Evolutionary conservation across 192 early-diverging fungal species (phyloP).

Genomic region (Coemansia guatemalensis): DNA sequence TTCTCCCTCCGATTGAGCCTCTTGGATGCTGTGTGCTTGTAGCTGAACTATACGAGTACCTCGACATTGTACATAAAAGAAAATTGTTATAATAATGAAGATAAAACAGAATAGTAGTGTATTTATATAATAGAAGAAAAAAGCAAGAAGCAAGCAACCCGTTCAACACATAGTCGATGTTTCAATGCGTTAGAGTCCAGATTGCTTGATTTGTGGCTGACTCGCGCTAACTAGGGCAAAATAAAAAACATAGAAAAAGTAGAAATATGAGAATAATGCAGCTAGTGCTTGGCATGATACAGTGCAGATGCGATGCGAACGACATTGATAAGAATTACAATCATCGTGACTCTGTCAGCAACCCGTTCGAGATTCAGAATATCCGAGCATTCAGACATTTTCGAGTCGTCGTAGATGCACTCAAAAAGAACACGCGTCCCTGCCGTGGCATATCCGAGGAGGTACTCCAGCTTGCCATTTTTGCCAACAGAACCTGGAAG

Average conservation of each 20-base stretch:
- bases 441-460: constrained; percentile 42
- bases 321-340: constrained; percentile 35
- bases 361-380: constrained; percentile 27
- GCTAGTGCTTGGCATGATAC: constrained; percentile 7
- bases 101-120: too few species aligned
- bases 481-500: constrained; percentile 26
- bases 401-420: constrained; percentile 31
- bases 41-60: too few species aligned
- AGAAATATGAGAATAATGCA: not conserved
- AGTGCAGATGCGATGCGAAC: constrained; percentile 23
- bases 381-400: constrained; percentile 42
- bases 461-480: constrained; percentile 26
- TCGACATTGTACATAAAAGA: too few species aligned
- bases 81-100: too few species aligned
- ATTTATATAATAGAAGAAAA: too few species aligned
- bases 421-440: constrained; percentile 40
- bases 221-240: not conserved
- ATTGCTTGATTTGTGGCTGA: too few species aligned
- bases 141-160: too few species aligned
- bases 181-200: too few species aligned
- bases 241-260: constrained; percentile 4
- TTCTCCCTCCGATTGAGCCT: not conserved
- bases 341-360: constrained; percentile 29
- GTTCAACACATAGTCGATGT: too few species aligned
- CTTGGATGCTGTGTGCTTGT: not conserved